Base-by-base conservation (phyloP, 495 filamentous ascomycete species). In the Talaromyces borbonicus region DNA sequence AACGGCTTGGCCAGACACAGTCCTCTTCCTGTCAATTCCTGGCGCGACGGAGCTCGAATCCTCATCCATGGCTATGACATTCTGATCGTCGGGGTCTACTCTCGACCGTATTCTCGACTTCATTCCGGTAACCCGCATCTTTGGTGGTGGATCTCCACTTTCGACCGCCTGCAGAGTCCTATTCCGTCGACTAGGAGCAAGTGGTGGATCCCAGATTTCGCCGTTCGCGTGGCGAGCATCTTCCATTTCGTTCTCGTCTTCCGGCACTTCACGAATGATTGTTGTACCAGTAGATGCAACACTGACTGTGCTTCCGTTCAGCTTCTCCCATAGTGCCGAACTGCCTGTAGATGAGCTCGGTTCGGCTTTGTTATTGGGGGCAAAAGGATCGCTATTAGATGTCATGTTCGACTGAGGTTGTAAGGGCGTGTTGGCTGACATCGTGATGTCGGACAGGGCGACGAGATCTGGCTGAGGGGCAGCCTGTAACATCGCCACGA, bases 1-100 rank as follows among this genome's bases (percentile, higher is more conserved):
- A 7, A 84, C 78, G 11, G 78, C 77, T 53, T 90, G 84, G 2
- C 89, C 89, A 23, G 89, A 90, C 12, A 90, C 74, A 4, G 88
- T 94, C 48, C 89, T 75, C 65, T 94, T 95, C 56, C 86, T 77
- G 50, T 83, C 83, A 7, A 68, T 63, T 23, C 65, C 51, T 42
- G 59, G 56, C 19, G 58, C 51, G 3, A 56, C 56, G 36, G 56
- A 56, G n/a, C 62, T 58, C 15, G 59, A 49, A 16, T 69, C 66
- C 50, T 58, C 61, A 52, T 69, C 65, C 33, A 52, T 30, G 11
- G 61, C 54, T 5, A 41, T 41, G 14, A 56, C 25, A 61, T 71
- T 53, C 53, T 66, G 53, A 42, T 75, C 73, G 20, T 77, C 71
- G 49, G 62, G 31, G 24, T 80, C 72, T 47, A 68, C 62, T 58